Evolutionary conservation across 495 filamentous ascomycete genomes (phyloP), one percentile per base, ranked within the genome.

Genomic region (Chaetomium cochliodes): DNA sequence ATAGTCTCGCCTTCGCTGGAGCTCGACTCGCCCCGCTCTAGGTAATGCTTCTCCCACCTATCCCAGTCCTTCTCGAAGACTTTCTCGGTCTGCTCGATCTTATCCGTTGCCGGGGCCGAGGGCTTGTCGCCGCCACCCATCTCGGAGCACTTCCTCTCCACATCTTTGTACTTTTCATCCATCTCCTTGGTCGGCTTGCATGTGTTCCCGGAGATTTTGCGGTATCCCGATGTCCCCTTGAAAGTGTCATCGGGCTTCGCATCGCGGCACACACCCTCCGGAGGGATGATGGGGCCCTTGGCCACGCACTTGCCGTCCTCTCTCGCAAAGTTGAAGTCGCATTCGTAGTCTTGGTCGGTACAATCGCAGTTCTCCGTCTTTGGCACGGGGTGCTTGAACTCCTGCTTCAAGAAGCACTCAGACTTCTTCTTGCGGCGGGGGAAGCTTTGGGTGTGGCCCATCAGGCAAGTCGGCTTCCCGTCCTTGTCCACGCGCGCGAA

Each of bases 391-490:
- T 93, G 88, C 69, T 92, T 85, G 77, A 93, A 97, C 53, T 92
- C 85, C 68, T 93, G 81, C 63, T 89, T 90, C 61, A 97, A 83
- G 76, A 96, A 96, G 76, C 96, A 98, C 60, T 96, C 84, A 1
- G 88, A 86, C 70, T 93, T 87, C 65, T 89, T 85, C 76, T 94
- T 96, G 30, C 94, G 85, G 63, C 94, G 85, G 23, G 78, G 80
- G 75, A 86, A 98, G 67, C 79, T 90, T 74, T 98, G 92, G 63
- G 87, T 92, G 67, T 93, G 92, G 8, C 94, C 94, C 94, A 98
- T 97, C 66, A 98, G 80, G 73, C 94, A 98, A 49, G 87, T 89
- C 20, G 92, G 85, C 26, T 96, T 82, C 3, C 88, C 87, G 1
- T 96, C 82, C 33, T 92, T 84, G 74, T 96, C 88, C 16, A 89